Evolutionary conservation across 129 eudicot species (phyloP).

Genomic region (Saussurea involucrata): DNA sequence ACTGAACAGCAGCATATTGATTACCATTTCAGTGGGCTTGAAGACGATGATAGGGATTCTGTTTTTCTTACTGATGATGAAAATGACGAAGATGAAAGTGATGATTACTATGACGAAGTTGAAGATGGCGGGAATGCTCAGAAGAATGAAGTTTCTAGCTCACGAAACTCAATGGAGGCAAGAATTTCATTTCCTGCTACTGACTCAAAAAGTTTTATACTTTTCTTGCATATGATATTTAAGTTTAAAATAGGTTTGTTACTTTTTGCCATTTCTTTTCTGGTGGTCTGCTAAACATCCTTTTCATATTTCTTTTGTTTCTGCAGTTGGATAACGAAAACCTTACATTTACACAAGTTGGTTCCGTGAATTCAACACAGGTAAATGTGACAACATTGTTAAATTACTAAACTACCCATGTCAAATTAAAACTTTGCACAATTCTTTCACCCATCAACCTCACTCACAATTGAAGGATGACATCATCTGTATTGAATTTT

Average conservation of each 20-base stretch:
- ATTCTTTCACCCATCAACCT: neutral
- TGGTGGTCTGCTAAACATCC: neutral
- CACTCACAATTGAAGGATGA: neutral
- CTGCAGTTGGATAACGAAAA: conserved; percentile 55
- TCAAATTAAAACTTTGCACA: neutral
- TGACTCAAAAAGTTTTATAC: neutral
- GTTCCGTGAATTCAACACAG: conserved; percentile 33
- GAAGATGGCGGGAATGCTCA: conserved; percentile 37
- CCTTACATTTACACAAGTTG: conserved; percentile 37
- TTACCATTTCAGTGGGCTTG: conserved; percentile 72
- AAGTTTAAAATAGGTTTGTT: neutral
- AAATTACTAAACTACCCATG: neutral
- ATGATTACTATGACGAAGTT: conserved; percentile 36
- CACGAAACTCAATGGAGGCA: conserved; percentile 63
- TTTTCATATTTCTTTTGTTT: neutral
- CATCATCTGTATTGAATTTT: neutral
- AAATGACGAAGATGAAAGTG: conserved; percentile 36
- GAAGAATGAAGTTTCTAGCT: conserved; percentile 32
- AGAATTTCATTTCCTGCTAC: conserved; percentile 17
- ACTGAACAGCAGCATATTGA: conserved; percentile 77
- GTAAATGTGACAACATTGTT: conserved; percentile 19
- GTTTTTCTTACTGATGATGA: conserved; percentile 37
- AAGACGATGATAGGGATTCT: conserved; percentile 55
- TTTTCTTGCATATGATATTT: neutral
- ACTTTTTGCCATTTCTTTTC: neutral